Conservation (phyloP, 352 stramenopile species). For the Pelagophyceae sp. region DNA sequence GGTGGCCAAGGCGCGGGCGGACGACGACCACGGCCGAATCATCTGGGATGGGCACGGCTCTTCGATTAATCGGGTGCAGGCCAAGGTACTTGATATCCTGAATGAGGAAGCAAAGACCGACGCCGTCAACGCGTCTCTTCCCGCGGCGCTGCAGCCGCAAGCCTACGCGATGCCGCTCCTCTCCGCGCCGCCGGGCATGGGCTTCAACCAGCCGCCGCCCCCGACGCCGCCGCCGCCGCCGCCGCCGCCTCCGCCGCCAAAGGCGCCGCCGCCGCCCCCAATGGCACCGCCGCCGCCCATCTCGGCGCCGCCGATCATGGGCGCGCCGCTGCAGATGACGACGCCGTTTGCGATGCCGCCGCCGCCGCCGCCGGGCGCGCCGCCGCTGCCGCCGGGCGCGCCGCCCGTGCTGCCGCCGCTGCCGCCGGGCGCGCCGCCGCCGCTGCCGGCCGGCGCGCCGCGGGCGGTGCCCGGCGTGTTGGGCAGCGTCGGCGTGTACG, state of each 20-base stretch:
- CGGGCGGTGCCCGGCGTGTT: slow-evolving; percentile 22
- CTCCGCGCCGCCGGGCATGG: not conserved
- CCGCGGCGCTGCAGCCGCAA: slow-evolving; percentile 1
- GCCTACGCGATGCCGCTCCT: slow-evolving; percentile 24
- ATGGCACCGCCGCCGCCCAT: not conserved
- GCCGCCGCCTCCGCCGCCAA: not conserved
- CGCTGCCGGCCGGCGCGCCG: not conserved
- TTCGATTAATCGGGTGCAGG: slow-evolving; percentile 5
- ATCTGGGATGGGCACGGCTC: slow-evolving; percentile 24
- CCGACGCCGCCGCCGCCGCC: not conserved
- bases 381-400: not conserved
- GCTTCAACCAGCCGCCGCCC: too few relatives aligned
- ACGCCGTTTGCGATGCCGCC: not conserved
- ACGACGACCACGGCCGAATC: slow-evolving; percentile 35
- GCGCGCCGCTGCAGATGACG: not conserved
- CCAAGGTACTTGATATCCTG: not conserved
- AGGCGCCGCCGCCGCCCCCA: not conserved
- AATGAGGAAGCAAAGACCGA: not conserved
- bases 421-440: not conserved
- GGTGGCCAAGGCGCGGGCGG: slow-evolving; percentile 25
- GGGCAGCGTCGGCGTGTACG: not conserved
- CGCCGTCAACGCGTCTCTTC: slow-evolving; percentile 8
- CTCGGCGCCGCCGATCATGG: not conserved
- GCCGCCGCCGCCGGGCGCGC: slow-evolving; percentile 9
- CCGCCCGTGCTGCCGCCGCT: slow-evolving; percentile 26